Conservation (phyloP, 179 eudicot genomes). For the Pouteria campechiana region DNA sequence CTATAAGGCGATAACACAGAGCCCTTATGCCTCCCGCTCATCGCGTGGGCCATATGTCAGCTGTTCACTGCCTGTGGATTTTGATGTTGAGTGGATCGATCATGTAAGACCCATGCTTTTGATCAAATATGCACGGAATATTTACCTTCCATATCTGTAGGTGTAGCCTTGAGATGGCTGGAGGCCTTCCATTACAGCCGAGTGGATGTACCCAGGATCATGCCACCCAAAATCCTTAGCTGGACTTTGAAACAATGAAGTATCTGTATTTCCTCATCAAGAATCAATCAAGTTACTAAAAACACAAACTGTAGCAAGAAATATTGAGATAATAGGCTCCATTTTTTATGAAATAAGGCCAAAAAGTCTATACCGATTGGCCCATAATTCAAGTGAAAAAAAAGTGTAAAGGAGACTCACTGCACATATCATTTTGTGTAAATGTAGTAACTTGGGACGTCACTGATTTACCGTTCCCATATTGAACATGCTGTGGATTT, state of each 20-base stretch:
- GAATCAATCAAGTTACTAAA: background rate
- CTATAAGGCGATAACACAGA: too few species aligned
- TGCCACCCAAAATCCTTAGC: constrained; percentile 92
- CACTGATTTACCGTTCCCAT: constrained; percentile 39
- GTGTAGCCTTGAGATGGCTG: constrained; percentile 32
- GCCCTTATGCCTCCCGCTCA: too few species aligned
- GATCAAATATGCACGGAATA: too few species aligned
- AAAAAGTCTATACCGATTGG: too few species aligned
- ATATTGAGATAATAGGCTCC: too few species aligned
- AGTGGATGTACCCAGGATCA: constrained; percentile 77
- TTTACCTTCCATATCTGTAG: constrained; percentile 71
- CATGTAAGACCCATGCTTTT: too few species aligned
- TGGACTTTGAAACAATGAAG: constrained; percentile 27
- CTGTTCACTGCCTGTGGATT: too few species aligned
- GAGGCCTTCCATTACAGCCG: constrained; percentile 59
- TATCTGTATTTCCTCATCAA: constrained; percentile 9
- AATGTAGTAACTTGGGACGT: constrained; percentile 49
- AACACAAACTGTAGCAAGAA: too few species aligned
- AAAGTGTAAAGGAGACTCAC: constrained; percentile 18
- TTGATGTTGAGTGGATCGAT: too few species aligned
- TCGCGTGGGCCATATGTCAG: too few species aligned
- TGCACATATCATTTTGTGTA: constrained; percentile 60
- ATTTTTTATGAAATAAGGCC: too few species aligned
- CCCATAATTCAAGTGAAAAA: background rate
- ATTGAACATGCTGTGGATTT: constrained; percentile 46